A percentile compares a stretch with the other conserved stretches of the same genome.
phyloP scores from a whole-genome alignment of 2,329 filamentous ascomycete species.

The Colletotrichum higginsianum region DNA sequence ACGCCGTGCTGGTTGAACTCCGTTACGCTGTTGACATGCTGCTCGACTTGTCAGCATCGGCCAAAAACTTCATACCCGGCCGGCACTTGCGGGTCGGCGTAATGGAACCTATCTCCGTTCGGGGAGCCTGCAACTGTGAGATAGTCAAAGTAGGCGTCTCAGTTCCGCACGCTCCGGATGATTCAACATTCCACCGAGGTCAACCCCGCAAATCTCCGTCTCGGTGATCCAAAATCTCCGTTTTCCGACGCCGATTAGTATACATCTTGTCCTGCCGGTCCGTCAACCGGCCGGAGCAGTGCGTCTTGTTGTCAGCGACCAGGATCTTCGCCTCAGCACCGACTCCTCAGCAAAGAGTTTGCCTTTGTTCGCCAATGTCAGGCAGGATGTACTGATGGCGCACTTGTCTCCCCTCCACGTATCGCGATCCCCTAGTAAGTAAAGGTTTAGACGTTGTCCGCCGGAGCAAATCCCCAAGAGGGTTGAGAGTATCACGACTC shows the following conservation, averaged over 20 bases:
- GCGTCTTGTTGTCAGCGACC: background rate
- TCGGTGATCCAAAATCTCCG: constrained; percentile 22
- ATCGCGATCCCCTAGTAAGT: background rate
- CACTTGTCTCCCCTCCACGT: too few relatives aligned
- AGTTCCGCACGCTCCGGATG: constrained; percentile 20
- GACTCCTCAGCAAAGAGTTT: too few relatives aligned
- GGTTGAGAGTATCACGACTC: background rate
- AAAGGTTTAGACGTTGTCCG: too few relatives aligned
- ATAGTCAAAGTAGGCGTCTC: background rate
- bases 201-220: background rate
- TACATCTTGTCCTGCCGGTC: background rate
- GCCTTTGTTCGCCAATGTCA: too few relatives aligned
- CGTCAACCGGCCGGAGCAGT: background rate
- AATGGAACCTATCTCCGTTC: background rate
- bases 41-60: background rate
- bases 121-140: too few relatives aligned
- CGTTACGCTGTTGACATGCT: background rate
- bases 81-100: background rate
- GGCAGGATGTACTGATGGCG: too few relatives aligned
- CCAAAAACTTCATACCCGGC: constrained; percentile 18
- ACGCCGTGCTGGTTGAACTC: background rate
- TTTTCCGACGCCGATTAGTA: background rate
- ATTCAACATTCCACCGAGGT: constrained; percentile 2
- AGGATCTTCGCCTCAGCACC: too few relatives aligned
- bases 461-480: background rate